These are phyloP conservation scores for Plantago ovata DNA, from an alignment of 257 asterid genomes.

Conservation along the genomic window DNA sequence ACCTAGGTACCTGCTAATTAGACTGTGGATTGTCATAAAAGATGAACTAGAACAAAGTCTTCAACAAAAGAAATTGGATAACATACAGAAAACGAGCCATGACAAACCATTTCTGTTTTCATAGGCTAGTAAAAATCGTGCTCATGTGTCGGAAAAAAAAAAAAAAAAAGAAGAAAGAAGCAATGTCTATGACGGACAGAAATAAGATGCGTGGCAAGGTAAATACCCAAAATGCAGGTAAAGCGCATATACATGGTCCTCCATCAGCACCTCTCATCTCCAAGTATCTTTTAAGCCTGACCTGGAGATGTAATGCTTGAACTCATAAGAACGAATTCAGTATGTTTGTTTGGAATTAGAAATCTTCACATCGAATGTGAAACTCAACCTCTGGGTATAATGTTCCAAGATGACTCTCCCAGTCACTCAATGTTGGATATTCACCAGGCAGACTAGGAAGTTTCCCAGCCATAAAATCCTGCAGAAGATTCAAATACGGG, in stretches of 20 bases:
- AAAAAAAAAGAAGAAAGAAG: too few relatives aligned
- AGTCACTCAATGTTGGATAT: slow-evolving; percentile 80
- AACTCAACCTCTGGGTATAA: slow-evolving; percentile 86
- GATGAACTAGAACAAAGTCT: too few relatives aligned
- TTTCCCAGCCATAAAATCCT: slow-evolving; percentile 95
- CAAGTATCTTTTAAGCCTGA: slow-evolving; percentile 91
- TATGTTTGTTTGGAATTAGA: too few relatives aligned
- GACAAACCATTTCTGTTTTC: too few relatives aligned
- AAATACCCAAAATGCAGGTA: slow-evolving; percentile 94
- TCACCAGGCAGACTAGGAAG: slow-evolving; percentile 87
- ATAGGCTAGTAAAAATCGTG: too few relatives aligned
- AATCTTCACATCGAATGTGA: slow-evolving; percentile 13
- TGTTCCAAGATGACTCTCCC: slow-evolving; percentile 97
- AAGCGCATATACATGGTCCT: slow-evolving; percentile 96
- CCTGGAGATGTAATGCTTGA: slow-evolving; percentile 38
- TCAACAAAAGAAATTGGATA: too few relatives aligned
- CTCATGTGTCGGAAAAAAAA: too few relatives aligned
- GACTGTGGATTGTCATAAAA: too few relatives aligned
- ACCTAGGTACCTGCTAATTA: too few relatives aligned
- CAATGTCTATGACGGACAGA: neutral
- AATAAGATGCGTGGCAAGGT: neutral
- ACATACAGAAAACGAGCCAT: too few relatives aligned
- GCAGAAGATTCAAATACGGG: slow-evolving; percentile 27
- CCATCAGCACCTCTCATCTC: slow-evolving; percentile 99
- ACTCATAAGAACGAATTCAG: too few relatives aligned